Base-by-base conservation (phyloP, 306 rosid species). In the Trifolium repens region DNA sequence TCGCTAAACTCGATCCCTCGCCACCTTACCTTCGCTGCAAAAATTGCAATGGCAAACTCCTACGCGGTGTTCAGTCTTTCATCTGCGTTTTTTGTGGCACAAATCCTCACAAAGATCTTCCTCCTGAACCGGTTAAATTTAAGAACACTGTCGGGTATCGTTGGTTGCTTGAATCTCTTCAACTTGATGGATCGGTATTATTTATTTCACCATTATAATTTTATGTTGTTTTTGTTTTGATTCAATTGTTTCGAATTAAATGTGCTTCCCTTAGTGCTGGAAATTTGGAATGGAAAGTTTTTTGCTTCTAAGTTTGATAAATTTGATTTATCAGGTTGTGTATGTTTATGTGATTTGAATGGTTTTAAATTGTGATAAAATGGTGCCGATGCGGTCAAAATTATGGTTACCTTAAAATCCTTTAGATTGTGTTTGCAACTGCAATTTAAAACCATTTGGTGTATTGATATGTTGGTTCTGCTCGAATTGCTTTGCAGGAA, bases 151-250 rank as follows among this genome's bases (percentile, higher is more conserved):
- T 85, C 14, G 98, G 96, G 1, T 96, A 81, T 79, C 88, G 84
- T 5, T 96, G 92, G 97, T 71, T 96, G 46, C 98, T 96, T 63
- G 85, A 88, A 2, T 90, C 92, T 43, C 82, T 96, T 44, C 55
- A 79, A 43, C 84, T 96, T 27, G 87, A 88, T 79, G 97, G 92
- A 88, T 89, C 93, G 93, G 99, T 96, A 88, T n/a, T 76, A n/a
- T 34, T 60, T 54, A 47, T 13, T 17, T 22, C 37, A 37, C 32
- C 26, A 14, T 32, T 35, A 22, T 3, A 2, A 7, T 5, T 4
- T 47, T 15, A 7, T 46, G 8, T 63, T 0, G 0, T 40, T 14
- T 12, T 22, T 57, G 42, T 50, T 71, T 71, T 16, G 43, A 35
- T 72, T 67, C 26, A 39, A 34, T 71, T 15, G 5, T 27, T 16